Percentiles rank a stretch among this genome's conserved stretches.
These are phyloP conservation scores for Ochetophila trinervis DNA, from an alignment of 306 rosid genomes.

Conservation along the genomic window DNA sequence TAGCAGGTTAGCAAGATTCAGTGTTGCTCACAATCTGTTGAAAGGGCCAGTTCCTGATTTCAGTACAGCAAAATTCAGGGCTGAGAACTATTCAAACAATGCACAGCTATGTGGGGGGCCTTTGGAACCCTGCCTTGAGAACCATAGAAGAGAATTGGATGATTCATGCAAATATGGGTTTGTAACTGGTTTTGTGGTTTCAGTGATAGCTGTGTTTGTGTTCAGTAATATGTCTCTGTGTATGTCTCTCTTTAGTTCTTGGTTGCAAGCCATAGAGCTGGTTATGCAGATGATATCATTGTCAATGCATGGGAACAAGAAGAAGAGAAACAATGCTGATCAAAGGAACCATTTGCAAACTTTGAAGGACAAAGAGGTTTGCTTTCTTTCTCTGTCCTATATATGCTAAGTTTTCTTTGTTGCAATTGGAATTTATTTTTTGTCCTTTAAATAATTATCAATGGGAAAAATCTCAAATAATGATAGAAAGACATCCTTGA, in stretches of 20 bases:
- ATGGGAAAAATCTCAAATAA: no score
- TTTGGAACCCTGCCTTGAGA: constrained; percentile 16
- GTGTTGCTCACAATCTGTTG: no score
- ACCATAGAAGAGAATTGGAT: background rate
- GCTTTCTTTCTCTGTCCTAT: constrained; percentile 26
- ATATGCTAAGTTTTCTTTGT: background rate
- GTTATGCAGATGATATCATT: background rate
- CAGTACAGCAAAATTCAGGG: background rate
- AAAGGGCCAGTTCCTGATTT: no score
- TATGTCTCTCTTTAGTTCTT: background rate
- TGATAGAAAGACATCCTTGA: no score
- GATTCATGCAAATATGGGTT: constrained; percentile 14
- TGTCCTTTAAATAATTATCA: no score
- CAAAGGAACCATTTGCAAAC: constrained; percentile 13
- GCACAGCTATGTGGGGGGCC: constrained; percentile 30
- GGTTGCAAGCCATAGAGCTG: constrained; percentile 9
- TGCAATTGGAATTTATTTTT: background rate
- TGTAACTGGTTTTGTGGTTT: constrained; percentile 19
- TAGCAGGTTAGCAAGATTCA: background rate
- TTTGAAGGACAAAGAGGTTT: constrained; percentile 2
- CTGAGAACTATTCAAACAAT: constrained; percentile 28
- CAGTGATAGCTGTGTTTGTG: constrained; percentile 8
- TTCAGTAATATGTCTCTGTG: background rate
- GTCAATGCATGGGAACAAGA: constrained; percentile 3
- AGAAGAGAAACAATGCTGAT: constrained; percentile 8